Base-by-base conservation (phyloP, 2,329 filamentous ascomycete species). In the Fusarium avenaceum region DNA sequence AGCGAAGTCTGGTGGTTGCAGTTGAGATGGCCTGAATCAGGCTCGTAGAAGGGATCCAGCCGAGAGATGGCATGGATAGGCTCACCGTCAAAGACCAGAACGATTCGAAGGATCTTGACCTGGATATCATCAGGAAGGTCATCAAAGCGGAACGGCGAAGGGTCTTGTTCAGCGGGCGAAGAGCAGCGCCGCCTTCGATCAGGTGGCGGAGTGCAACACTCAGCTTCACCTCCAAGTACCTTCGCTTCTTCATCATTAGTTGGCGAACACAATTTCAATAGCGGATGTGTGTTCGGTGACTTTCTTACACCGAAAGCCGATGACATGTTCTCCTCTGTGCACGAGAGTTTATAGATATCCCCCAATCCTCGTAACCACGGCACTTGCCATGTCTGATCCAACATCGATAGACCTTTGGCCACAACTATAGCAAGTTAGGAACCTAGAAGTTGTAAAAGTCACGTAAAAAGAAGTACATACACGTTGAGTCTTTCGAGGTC, bases 51-150 rank as follows among this genome's bases (percentile, higher is more conserved):
- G 0, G 75, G 76, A 32, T 86, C 84, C 0, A 86, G 73, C 0
- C 84, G 76, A 1, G 82, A 84, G 3, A 85, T 72, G 22, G 77
- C 80, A 54, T 86, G 83, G 5, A 86, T 64, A 0, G 79, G 46
- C 1, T 76, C 28, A 0, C 69, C 73, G 0, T 72, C 33, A 45
- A 79, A 81, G n/a, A 79, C 73, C 1, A 84, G 73, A 3, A 75
- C n/a, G 0, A 73, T n/a, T 7, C 62, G 67, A 14, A 85, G 76
- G 11, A 85, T 82, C 3, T 63, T 63, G 4, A 73, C 65, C 49
- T 81, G 77, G 1, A 81, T 0, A 14, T 26, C 1, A 2, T 1
- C 9, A 2, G 78, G 76, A 8, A 84, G 73, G 0, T n/a, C n/a
- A 6, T 77, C 62, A 13, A 82, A 78, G 2, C 11, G 59, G 39